Evolutionary conservation across 306 rosid genomes (phyloP).

Genomic region (Corylus americana): DNA sequence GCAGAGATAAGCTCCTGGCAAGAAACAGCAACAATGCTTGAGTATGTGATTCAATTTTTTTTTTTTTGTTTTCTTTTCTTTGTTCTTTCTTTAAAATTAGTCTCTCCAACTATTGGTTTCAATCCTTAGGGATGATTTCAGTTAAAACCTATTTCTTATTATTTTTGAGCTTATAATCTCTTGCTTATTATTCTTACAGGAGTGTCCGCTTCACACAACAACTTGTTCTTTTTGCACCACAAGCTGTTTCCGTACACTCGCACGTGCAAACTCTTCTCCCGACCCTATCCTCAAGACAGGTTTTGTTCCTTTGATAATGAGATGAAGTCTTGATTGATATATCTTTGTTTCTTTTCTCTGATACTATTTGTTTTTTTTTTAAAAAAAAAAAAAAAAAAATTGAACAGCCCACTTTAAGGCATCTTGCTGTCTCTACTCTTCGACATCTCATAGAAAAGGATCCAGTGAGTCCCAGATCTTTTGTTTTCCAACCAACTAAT

Average conservation of each 20-base stretch:
- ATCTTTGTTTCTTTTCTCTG: slow-evolving; percentile 18
- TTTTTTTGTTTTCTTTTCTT: slow-evolving; percentile 18
- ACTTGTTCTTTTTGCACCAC: slow-evolving; percentile 96
- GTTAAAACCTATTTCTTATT: slow-evolving; percentile 1
- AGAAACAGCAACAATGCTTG: slow-evolving; percentile 92
- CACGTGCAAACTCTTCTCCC: slow-evolving; percentile 58
- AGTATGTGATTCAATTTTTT: slow-evolving; percentile 48
- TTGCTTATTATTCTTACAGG: slow-evolving; percentile 46
- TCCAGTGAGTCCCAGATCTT: slow-evolving; percentile 56
- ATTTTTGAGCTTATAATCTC: slow-evolving; percentile 16
- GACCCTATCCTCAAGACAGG: slow-evolving; percentile 72
- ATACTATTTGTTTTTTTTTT: slow-evolving; percentile 7
- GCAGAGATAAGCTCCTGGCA: slow-evolving; percentile 92
- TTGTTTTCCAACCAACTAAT: slow-evolving; percentile 19
- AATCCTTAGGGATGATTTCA: not conserved
- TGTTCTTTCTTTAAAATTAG: slow-evolving; percentile 9
- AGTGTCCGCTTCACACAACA: slow-evolving; percentile 97
- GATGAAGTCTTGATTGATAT: slow-evolving; percentile 15
- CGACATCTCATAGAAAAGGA: slow-evolving; percentile 97
- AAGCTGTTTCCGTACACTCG: slow-evolving; percentile 91
- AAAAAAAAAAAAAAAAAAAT: not conserved
- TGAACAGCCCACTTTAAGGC: slow-evolving; percentile 87
- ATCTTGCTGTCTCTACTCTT: slow-evolving; percentile 89
- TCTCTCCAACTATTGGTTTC: slow-evolving; percentile 13
- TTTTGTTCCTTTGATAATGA: slow-evolving; percentile 25